Percentiles rank a stretch among this genome's conserved stretches.
Conservation (phyloP, 257 asterid species). For the Perilla frutescens region DNA sequence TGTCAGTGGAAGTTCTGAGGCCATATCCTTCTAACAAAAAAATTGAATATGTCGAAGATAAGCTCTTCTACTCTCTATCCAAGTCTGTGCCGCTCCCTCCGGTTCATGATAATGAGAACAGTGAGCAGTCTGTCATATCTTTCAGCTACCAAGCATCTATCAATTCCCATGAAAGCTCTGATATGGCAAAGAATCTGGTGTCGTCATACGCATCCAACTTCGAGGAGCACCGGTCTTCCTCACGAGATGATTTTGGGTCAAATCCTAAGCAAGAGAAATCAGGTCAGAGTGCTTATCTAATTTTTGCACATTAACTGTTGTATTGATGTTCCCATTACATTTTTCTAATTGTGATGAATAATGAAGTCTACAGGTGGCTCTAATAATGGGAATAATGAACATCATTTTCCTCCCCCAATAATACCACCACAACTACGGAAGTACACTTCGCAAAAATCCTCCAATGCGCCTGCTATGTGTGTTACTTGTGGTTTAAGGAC, state of each 20-base stretch:
- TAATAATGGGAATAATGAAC: constrained; percentile 30
- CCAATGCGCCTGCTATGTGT: constrained; percentile 69
- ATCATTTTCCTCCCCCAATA: constrained; percentile 5
- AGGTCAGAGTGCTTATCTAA: constrained; percentile 44
- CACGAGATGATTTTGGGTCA: constrained; percentile 42
- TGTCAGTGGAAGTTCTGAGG: constrained; percentile 48
- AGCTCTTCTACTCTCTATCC: constrained; percentile 54
- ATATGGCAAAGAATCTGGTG: constrained; percentile 38
- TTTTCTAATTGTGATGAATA: constrained; percentile 7
- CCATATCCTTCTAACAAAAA: constrained; percentile 39
- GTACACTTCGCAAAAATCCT: constrained; percentile 38
- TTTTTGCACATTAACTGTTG: neutral
- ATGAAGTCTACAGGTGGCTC: constrained; percentile 38
- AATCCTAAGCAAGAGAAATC: constrained; percentile 50
- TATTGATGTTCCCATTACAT: neutral
- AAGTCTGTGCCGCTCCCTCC: constrained; percentile 56
- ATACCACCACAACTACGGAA: constrained; percentile 38
- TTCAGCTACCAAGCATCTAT: constrained; percentile 37
- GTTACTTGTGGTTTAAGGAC: constrained; percentile 71
- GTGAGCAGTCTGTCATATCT: constrained; percentile 44
- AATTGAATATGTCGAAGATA: constrained; percentile 46
- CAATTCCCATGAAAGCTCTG: constrained; percentile 50
- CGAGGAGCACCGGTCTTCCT: constrained; percentile 41
- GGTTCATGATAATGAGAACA: constrained; percentile 37
- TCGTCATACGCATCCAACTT: constrained; percentile 32